Percentiles rank a stretch among this genome's conserved stretches.
These are phyloP conservation scores for Saccharomycopsis guyanensis DNA, from an alignment of 805 yeast species.

Conservation along the genomic window DNA sequence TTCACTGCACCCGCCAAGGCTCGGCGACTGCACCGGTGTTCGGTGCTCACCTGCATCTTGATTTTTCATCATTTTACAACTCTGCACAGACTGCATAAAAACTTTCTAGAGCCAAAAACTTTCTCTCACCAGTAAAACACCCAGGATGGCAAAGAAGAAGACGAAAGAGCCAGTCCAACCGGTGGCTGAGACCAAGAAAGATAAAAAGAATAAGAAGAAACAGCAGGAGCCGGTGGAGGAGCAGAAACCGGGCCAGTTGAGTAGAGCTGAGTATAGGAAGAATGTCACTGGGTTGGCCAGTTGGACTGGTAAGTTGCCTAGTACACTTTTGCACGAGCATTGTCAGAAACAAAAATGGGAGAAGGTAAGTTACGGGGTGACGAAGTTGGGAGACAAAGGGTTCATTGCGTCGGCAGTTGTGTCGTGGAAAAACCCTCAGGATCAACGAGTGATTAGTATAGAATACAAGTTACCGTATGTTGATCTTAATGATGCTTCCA, in stretches of 20 bases:
- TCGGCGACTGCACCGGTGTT: too few relatives aligned
- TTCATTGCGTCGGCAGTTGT: constrained; percentile 58
- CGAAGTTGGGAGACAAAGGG: constrained; percentile 41
- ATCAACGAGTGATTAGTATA: constrained; percentile 52
- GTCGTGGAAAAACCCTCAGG: constrained; percentile 72
- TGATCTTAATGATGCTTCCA: constrained; percentile 33
- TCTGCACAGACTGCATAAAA: too few relatives aligned
- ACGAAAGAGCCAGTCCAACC: background rate
- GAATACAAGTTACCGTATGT: constrained; percentile 43
- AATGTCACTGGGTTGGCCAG: constrained; percentile 63
- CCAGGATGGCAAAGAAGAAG: constrained; percentile 13
- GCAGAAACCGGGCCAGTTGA: constrained; percentile 15
- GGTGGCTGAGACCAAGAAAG: background rate
- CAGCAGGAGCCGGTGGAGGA: constrained; percentile 21
- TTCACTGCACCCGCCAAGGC: too few relatives aligned
- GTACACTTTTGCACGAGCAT: constrained; percentile 74
- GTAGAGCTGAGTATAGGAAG: constrained; percentile 32
- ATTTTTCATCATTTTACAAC: too few relatives aligned
- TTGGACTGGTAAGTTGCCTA: constrained; percentile 95
- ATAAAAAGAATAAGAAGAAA: constrained; percentile 3
- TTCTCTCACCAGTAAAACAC: too few relatives aligned
- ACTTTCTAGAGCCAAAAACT: too few relatives aligned
- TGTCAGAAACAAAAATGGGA: constrained; percentile 89
- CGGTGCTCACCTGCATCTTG: too few relatives aligned
- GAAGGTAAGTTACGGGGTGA: constrained; percentile 73